phyloP scores from a whole-genome alignment of 1,284 basidiomycete species.

The Rhizoctonia solani region DNA sequence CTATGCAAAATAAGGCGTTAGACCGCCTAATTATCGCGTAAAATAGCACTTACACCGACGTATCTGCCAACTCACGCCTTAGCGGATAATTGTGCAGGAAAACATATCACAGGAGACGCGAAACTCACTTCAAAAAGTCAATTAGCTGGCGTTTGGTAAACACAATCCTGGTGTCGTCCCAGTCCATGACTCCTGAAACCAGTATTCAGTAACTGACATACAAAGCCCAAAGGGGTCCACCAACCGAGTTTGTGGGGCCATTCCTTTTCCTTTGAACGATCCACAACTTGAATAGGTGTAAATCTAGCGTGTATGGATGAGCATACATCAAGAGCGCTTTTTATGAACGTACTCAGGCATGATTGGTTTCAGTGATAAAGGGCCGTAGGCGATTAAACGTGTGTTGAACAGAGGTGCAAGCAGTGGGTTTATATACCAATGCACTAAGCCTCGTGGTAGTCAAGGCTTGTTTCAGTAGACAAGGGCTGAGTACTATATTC shows the following conservation, averaged over 20 bases:
- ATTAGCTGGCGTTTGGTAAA: conserved; percentile 38
- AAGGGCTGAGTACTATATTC: background rate
- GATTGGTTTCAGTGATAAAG: background rate
- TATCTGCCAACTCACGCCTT: conserved; percentile 30
- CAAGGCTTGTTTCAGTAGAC: background rate
- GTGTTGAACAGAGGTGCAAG: background rate
- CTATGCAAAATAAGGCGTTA: background rate
- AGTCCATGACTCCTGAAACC: conserved; percentile 34
- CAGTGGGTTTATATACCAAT: too few relatives aligned
- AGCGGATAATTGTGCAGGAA: conserved; percentile 28
- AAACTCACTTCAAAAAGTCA: conserved; percentile 38
- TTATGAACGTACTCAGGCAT: conserved; percentile 11
- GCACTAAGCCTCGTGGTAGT: conserved; percentile 17
- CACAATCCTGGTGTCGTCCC: conserved; percentile 39
- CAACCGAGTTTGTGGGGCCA: conserved; percentile 36
- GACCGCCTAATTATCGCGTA: background rate
- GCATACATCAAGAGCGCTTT: background rate
- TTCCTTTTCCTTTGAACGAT: conserved; percentile 36
- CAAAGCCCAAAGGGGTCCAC: background rate
- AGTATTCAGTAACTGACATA: background rate
- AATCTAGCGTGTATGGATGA: conserved; percentile 24
- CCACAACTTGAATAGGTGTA: conserved; percentile 24
- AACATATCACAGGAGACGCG: conserved; percentile 6
- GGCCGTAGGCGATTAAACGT: background rate
- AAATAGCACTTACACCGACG: conserved; percentile 12